phyloP scores from a whole-genome alignment of 2,329 filamentous ascomycete species.

The Ophidiomyces ophidiicola region DNA sequence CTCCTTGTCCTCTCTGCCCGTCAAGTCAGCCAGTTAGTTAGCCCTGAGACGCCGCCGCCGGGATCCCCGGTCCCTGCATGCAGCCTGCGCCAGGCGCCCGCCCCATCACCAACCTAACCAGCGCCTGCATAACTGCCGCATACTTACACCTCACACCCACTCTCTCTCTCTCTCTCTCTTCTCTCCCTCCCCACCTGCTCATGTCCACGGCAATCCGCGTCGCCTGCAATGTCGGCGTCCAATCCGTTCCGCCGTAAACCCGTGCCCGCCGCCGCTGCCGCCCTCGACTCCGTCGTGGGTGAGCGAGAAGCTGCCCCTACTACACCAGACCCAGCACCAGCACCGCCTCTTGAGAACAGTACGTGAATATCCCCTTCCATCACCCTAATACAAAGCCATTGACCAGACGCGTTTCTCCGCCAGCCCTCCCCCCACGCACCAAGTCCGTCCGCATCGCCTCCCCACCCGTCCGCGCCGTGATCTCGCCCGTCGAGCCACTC shows the following conservation, averaged over 20 bases:
- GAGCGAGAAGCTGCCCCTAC: constrained; percentile 11
- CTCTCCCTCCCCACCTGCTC: constrained; percentile 18
- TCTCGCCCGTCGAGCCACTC: constrained; percentile 16
- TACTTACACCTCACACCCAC: not conserved
- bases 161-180: constrained; percentile 1
- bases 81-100: not conserved
- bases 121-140: too few relatives aligned
- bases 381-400: not conserved
- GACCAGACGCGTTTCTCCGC: not conserved
- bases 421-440: constrained; percentile 12
- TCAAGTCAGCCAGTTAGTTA: too few relatives aligned
- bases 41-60: too few relatives aligned
- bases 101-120: not conserved
- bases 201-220: constrained; percentile 22
- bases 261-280: constrained; percentile 22
- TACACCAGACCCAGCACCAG: not conserved
- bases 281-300: constrained; percentile 16
- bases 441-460: constrained; percentile 28
- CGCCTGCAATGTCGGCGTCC: constrained; percentile 35
- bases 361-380: not conserved
- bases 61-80: constrained; percentile 1
- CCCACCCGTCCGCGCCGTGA: constrained; percentile 24
- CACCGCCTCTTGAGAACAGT: not conserved
- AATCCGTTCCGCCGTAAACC: constrained; percentile 41
- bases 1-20: too few relatives aligned